Evolutionary conservation across 495 filamentous ascomycete genomes (phyloP).

Genomic region (Aspergillus carlsbadensis): DNA sequence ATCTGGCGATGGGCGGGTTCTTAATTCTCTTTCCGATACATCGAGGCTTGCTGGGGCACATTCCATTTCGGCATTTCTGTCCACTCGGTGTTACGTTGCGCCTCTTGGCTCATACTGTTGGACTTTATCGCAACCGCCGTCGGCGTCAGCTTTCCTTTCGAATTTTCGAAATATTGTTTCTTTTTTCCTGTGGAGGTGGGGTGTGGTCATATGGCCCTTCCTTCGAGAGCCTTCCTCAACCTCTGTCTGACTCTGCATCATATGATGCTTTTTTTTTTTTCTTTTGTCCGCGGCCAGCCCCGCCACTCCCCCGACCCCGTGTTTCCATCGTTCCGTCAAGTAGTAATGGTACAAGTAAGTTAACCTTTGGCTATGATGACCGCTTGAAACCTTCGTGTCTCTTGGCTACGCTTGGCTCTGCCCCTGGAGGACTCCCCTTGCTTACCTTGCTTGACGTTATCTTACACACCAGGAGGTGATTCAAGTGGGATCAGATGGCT

Average conservation of each 20-base stretch:
- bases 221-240: neutral
- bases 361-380: neutral
- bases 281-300: neutral
- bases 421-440: neutral
- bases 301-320: neutral
- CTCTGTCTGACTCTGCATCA: neutral
- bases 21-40: too few species aligned
- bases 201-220: neutral
- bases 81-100: neutral
- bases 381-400: neutral
- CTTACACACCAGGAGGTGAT: neutral
- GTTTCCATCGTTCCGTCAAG: neutral
- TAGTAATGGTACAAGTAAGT: neutral
- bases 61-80: neutral
- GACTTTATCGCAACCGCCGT: neutral
- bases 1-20: too few species aligned
- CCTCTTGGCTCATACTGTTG: too few species aligned
- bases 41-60: too few species aligned
- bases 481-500: too few species aligned
- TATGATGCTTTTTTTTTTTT: neutral
- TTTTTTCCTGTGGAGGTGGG: neutral
- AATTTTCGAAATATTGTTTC: neutral
- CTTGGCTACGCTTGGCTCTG: slow-evolving; percentile 3
- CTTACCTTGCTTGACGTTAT: slow-evolving; percentile 2
- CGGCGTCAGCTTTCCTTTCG: neutral